Conservation (phyloP, 2,329 filamentous ascomycete genomes). For the Claviceps spartinae region DNA sequence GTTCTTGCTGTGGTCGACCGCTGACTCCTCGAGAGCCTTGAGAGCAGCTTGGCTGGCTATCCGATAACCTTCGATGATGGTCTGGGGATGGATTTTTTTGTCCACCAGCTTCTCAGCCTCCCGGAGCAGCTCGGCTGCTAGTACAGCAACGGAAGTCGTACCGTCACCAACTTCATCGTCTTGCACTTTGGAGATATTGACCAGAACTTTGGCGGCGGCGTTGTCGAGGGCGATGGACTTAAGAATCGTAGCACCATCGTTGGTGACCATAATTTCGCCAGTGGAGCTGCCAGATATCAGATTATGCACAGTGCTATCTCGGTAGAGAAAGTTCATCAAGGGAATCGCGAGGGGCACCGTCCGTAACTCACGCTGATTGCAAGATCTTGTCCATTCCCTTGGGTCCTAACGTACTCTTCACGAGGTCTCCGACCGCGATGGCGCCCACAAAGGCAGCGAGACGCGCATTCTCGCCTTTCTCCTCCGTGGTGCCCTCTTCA, state of each 20-base stretch:
- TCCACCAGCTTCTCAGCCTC: constrained; percentile 96
- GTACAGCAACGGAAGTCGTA: constrained; percentile 91
- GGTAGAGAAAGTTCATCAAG: neutral
- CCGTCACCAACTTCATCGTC: constrained; percentile 98
- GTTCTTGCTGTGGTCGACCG: constrained; percentile 81
- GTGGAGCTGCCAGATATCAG: constrained; percentile 52
- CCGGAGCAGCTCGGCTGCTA: constrained; percentile 86
- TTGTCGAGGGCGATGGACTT: constrained; percentile 98
- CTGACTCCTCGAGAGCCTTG: constrained; percentile 66
- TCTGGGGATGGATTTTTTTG: constrained; percentile 98
- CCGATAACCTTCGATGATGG: constrained; percentile 96
- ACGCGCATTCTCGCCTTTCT: constrained; percentile 98
- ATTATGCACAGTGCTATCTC: constrained; percentile 4
- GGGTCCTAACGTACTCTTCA: constrained; percentile 92
- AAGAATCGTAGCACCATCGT: constrained; percentile 95
- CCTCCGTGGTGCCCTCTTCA: constrained; percentile 88
- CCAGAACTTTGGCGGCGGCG: constrained; percentile 91
- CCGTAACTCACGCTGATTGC: constrained; percentile 66
- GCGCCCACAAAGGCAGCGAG: constrained; percentile 96
- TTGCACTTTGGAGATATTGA: constrained; percentile 99
- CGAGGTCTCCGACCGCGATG: constrained; percentile 91
- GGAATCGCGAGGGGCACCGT: constrained; percentile 3
- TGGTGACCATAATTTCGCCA: constrained; percentile 94
- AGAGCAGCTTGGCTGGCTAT: constrained; percentile 89
- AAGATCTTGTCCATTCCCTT: constrained; percentile 99